These are phyloP conservation scores for Trichophyton rubrum DNA, from an alignment of 2,329 filamentous ascomycete species.

Conservation along the genomic window DNA sequence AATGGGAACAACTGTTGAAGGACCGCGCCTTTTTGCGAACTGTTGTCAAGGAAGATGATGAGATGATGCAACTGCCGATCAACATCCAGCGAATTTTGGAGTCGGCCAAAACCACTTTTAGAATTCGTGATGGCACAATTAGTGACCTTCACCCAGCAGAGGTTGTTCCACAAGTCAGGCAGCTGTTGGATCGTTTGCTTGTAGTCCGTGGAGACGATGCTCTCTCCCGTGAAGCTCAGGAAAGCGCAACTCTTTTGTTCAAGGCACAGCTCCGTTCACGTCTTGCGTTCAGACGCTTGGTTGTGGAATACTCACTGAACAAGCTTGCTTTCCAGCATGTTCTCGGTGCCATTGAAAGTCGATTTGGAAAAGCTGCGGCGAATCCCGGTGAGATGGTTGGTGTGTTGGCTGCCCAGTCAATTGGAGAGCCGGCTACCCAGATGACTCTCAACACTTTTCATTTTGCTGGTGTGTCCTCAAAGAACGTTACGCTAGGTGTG, in stretches of 20 bases:
- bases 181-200: slow-evolving; percentile 62
- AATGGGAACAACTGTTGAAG: slow-evolving; percentile 66
- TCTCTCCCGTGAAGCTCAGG: slow-evolving; percentile 74
- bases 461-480: slow-evolving; percentile 98
- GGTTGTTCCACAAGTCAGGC: slow-evolving; percentile 66
- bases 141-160: slow-evolving; percentile 84
- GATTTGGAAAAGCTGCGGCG: slow-evolving; percentile 75
- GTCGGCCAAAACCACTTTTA: slow-evolving; percentile 79
- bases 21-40: slow-evolving; percentile 64
- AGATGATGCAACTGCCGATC: slow-evolving; percentile 80
- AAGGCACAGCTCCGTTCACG: slow-evolving; percentile 83
- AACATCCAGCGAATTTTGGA: slow-evolving; percentile 87
- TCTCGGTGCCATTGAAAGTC: slow-evolving; percentile 75
- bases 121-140: slow-evolving; percentile 69
- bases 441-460: slow-evolving; percentile 99
- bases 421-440: slow-evolving; percentile 95
- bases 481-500: slow-evolving; percentile 98
- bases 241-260: slow-evolving; percentile 79
- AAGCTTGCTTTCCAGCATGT: slow-evolving; percentile 88
- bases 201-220: slow-evolving; percentile 76
- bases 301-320: slow-evolving; percentile 72
- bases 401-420: slow-evolving; percentile 92
- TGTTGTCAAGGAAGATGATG: slow-evolving; percentile 64
- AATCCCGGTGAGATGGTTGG: slow-evolving; percentile 97
- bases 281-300: slow-evolving; percentile 84